Conservation (phyloP, 2,329 filamentous ascomycete genomes). For the Ascochyta koolunga region DNA sequence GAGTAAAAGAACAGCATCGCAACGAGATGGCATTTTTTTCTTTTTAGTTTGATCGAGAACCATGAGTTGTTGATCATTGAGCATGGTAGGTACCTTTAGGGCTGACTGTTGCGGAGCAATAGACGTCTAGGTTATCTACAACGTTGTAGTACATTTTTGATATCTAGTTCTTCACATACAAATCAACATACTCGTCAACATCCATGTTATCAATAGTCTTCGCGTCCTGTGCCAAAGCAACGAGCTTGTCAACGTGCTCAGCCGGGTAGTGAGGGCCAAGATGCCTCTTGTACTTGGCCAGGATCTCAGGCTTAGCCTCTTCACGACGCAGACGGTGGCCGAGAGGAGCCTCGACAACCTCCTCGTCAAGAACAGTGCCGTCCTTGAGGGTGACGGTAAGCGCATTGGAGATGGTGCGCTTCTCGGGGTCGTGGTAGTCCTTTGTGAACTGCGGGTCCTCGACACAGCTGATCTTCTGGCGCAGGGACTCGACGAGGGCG, state of each 20-base stretch:
- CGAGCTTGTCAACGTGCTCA: slow-evolving; percentile 78
- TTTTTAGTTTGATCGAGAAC: too few relatives aligned
- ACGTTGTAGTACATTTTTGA: not conserved
- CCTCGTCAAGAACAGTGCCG: slow-evolving; percentile 87
- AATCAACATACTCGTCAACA: slow-evolving; percentile 91
- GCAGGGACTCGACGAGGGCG: slow-evolving; percentile 84
- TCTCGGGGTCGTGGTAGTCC: slow-evolving; percentile 92
- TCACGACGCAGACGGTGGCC: slow-evolving; percentile 90
- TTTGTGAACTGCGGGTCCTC: slow-evolving; percentile 93
- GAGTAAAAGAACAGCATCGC: too few relatives aligned
- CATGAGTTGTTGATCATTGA: too few relatives aligned
- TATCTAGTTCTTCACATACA: slow-evolving; percentile 67
- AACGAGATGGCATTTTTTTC: too few relatives aligned
- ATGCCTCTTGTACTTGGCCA: slow-evolving; percentile 95
- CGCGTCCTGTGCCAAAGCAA: slow-evolving; percentile 77
- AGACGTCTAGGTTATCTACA: not conserved
- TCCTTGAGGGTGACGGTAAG: slow-evolving; percentile 94
- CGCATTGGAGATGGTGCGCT: slow-evolving; percentile 97
- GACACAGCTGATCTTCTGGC: slow-evolving; percentile 92
- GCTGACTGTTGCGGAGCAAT: not conserved
- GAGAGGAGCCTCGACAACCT: slow-evolving; percentile 90
- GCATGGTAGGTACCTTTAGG: too few relatives aligned
- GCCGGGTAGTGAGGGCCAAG: slow-evolving; percentile 81
- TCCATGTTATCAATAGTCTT: slow-evolving; percentile 78
- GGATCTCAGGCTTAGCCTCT: slow-evolving; percentile 96